Base-by-base conservation (phyloP, 768 basidiomycete genomes). In the Lactarius indigo region DNA sequence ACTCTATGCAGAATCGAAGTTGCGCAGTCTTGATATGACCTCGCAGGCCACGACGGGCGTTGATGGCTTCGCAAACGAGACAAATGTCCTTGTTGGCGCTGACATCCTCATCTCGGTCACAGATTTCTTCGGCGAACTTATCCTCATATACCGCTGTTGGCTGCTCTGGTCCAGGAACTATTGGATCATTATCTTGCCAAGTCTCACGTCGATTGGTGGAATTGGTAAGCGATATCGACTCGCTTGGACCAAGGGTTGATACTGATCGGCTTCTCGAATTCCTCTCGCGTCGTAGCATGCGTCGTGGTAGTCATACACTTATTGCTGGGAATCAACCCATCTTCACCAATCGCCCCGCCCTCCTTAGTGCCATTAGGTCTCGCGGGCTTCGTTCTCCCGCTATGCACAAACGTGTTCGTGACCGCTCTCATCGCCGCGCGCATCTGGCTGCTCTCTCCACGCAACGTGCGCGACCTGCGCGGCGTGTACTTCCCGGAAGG, bases 91-190 rank as follows among this genome's bases (percentile, higher is more conserved):
- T 59, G 37, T 73, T 4, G 80, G 69, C 3, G 78, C 78, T 5
- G 79, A 79, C 69, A 65, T 78, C 26, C 65, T 80, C 50, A 74
- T 80, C 62, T 78, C 78, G 1, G 58, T 79, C 39, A 72, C 75
- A 0, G 78, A 79, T 68, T 74, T 80, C 44, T 35, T 78, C 26
- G 79, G 78, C 1, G 73, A 79, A 69, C 18, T 75, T 41, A 66
- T 76, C 56, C 74, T 81, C 39, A 68, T 79, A 33, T 81, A 80
- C 63, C 81, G 82, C 39, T 80, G 79, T 71, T 82, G 78, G 75
- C 69, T 78, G 66, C 56, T 82, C 56, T 82, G 80, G 79, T 74
- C 69, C 1, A 71, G 68, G 58, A 78, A 75, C 44, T 75, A 75
- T 63, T 75, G 72, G 64, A 54, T 81, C 41, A 57, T 76, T 31